A percentile compares a stretch with the other conserved stretches of the same genome.
phyloP scores from a whole-genome alignment of 495 filamentous ascomycete species.

The Venustampulla echinocandica region DNA sequence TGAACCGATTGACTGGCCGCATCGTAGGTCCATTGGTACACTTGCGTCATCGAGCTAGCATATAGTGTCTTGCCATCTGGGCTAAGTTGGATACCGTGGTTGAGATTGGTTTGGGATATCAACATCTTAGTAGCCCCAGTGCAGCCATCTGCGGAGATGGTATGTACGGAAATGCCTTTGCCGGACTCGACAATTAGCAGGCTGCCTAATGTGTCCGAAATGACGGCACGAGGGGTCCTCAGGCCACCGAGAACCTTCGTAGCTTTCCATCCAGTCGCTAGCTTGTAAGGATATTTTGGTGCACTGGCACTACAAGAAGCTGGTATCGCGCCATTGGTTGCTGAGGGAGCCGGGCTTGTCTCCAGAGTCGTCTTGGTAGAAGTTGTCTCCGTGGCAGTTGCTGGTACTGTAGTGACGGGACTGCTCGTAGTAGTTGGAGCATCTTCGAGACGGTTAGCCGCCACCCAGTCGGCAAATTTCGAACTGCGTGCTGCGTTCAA shows the following conservation, averaged over 20 bases:
- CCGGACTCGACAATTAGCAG: conserved; percentile 44
- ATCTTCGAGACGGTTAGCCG: neutral
- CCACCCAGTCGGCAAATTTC: conserved; percentile 5
- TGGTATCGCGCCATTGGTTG: neutral
- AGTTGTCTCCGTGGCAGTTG: neutral
- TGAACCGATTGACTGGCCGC: conserved; percentile 30
- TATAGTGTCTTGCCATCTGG: conserved; percentile 54
- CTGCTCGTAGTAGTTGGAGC: neutral
- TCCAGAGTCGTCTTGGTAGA: neutral
- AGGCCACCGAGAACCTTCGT: conserved; percentile 46
- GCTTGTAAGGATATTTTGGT: conserved; percentile 23
- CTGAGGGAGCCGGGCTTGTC: neutral
- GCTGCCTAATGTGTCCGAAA: conserved; percentile 48
- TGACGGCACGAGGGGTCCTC: conserved; percentile 44
- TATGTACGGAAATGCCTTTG: conserved; percentile 37
- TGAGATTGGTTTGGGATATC: conserved; percentile 31
- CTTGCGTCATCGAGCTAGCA: conserved; percentile 46
- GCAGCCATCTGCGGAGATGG: conserved; percentile 32
- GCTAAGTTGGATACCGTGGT: conserved; percentile 59
- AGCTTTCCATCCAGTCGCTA: conserved; percentile 48
- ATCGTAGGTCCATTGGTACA: conserved; percentile 55
- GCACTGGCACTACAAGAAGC: neutral
- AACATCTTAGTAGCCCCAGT: conserved; percentile 21
- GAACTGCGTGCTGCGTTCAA: conserved; percentile 8
- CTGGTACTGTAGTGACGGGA: neutral